Evolutionary conservation across 345 rosid species (phyloP).

Genomic region (Linum trigynum): DNA sequence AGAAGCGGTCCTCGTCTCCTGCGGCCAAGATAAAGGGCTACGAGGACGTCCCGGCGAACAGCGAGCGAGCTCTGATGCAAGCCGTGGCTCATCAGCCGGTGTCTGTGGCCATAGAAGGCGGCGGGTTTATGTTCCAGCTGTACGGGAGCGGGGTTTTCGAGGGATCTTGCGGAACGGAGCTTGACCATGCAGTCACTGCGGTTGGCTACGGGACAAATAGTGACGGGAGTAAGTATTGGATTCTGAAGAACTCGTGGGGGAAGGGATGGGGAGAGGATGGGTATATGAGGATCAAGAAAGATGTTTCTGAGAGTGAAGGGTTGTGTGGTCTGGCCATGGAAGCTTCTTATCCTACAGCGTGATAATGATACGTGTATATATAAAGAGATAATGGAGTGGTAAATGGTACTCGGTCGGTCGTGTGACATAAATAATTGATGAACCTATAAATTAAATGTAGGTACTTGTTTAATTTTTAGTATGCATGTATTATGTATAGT

Average conservation of each 20-base stretch:
- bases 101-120: constrained; percentile 20
- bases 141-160: constrained; percentile 18
- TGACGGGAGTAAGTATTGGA: constrained; percentile 16
- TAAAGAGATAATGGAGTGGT: too few species aligned
- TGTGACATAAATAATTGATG: too few species aligned
- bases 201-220: constrained; percentile 16
- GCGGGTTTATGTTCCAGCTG: constrained; percentile 15
- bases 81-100: constrained; percentile 22
- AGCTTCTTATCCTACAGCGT: constrained; percentile 22
- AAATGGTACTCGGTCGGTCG: too few species aligned
- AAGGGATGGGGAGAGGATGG: constrained; percentile 18
- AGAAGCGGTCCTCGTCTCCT: background rate
- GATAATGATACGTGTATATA: background rate
- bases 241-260: constrained; percentile 25
- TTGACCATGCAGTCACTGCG: constrained; percentile 18
- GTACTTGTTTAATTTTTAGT: background rate
- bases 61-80: constrained; percentile 11
- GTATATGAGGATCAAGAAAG: constrained; percentile 16
- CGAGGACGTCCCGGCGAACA: constrained; percentile 15
- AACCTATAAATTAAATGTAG: too few species aligned
- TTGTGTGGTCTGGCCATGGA: constrained; percentile 23
- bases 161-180: constrained; percentile 13
- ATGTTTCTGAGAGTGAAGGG: constrained; percentile 8
- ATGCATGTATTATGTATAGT: too few species aligned
- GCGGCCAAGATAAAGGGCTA: constrained; percentile 10